Percentiles rank a stretch among this genome's conserved stretches.
Conservation (phyloP, 352 stramenopile species). For the Phytophthora sojae region DNA sequence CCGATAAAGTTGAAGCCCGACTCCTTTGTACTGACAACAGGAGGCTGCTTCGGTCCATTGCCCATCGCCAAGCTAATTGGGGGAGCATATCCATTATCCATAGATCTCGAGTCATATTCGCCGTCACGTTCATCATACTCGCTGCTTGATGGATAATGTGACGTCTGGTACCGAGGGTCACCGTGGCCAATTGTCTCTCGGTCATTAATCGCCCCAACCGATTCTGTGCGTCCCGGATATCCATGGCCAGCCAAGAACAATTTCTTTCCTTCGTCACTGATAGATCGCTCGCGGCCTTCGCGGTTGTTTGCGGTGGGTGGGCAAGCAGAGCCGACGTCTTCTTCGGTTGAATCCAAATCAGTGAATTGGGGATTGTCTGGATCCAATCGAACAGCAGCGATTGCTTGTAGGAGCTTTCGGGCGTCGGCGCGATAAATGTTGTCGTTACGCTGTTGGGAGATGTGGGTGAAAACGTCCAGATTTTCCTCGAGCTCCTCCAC, state of each 20-base stretch:
- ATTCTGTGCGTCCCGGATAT: slow-evolving; percentile 34
- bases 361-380: slow-evolving; percentile 82
- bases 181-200: slow-evolving; percentile 44
- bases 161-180: slow-evolving; percentile 49
- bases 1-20: slow-evolving; percentile 48
- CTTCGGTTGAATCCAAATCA: slow-evolving; percentile 65
- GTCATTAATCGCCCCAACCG: slow-evolving; percentile 42
- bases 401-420: slow-evolving; percentile 84
- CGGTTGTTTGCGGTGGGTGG: slow-evolving; percentile 75
- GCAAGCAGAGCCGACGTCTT: slow-evolving; percentile 57
- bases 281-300: slow-evolving; percentile 69
- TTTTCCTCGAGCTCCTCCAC: slow-evolving; percentile 85
- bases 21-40: slow-evolving; percentile 24
- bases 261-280: slow-evolving; percentile 89
- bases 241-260: slow-evolving; percentile 73
- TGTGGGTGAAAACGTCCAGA: slow-evolving; percentile 78
- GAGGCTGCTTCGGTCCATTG: slow-evolving; percentile 35
- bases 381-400: slow-evolving; percentile 82
- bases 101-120: slow-evolving; percentile 55
- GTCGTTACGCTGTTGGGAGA: slow-evolving; percentile 86
- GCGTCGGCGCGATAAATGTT: slow-evolving; percentile 84
- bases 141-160: slow-evolving; percentile 59
- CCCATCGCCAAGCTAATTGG: slow-evolving; percentile 30
- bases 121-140: slow-evolving; percentile 69
- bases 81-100: slow-evolving; percentile 61